Base-by-base conservation (phyloP, 2,329 filamentous ascomycete genomes). In the Septoria linicola region DNA sequence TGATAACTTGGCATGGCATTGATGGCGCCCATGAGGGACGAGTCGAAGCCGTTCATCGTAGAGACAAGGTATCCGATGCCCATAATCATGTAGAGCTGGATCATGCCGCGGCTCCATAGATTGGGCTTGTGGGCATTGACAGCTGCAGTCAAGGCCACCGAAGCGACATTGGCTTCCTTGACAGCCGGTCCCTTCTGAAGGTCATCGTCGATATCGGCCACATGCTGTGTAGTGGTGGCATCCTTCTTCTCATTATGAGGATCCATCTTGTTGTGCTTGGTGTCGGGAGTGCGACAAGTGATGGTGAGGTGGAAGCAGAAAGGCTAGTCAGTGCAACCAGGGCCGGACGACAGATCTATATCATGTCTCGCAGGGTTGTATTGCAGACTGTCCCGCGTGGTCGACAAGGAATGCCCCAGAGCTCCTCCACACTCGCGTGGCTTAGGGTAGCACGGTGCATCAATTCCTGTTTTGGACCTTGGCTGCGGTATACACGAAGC, bases 1-100 rank as follows among this genome's bases (percentile, higher is more conserved):
- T 79, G 77, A 59, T 80, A 81, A 1, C 72, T 65, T 0, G 69
- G 42, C 72, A 80, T 80, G 40, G 76, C 76, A 53, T 80, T 80
- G 54, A 81, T 78, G 4, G 74, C 71, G n/a, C 72, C 72, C 70
- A 72, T 72, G 23, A 72, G 60, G 6, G 65, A 68, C 3, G 62
- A 66, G 41, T 72, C 69, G 41, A 58, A 62, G 16, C 55, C 59
- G 43, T 58, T 58, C 47, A 57, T 53, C n/a, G 56, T 60, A 3
- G 56, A 59, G n/a, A 59, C 56, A 11, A 60, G 51, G 17, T 60
- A 60, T 10, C 56, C 58, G 21, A 60, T 52, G 19, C 45, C 51
- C 56, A 59, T 59, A 41, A 63, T 61, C 32, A 46, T 25, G 45
- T 63, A 63, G 4, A 63, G 53, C 40, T 62, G 49, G 31, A 62